Evolutionary conservation across 75 land plant genomes (phyloP), one percentile per base, ranked within the genome.

Genomic region (Adiantum capillusveneris): DNA sequence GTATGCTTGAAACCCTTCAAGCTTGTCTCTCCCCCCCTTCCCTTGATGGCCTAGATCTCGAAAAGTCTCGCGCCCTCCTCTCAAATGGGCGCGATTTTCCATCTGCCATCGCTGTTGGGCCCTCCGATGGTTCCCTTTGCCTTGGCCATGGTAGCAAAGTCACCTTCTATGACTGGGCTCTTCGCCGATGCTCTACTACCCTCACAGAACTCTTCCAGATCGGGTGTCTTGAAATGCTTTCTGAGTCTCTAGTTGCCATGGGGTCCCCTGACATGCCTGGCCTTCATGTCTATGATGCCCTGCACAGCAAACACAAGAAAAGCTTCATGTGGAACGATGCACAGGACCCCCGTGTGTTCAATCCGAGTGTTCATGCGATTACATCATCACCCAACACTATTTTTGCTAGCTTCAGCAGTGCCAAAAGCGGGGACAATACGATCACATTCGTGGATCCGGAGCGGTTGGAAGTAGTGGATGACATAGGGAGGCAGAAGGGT

Each of bases 371-470:
- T 21, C 83, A 81, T 39, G 90, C 91, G 0, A 73, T 83, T 22
- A 76, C 84, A 0, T 54, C 81, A 16, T 82, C 84, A 0, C 50
- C 58, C 0, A 53, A 78, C 22, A 31, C 58, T 20, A 54, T 91
- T 27, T 93, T 88, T 75, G 58, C 69, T 1, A 85, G 90, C 67
- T 93, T 85, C 34, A 86, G 83, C 53, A 81, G 87, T 18, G 69
- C 83, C 31, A 66, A 93, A 29, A 59, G 85, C 34, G 80, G 83
- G 26, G 82, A 88, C 53, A 85, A 82, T 73, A 59, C 77, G 0
- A 74, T 93, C 30, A 28, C 85, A 59, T 71, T 79, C 26, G 70
- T 82, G 56, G 98, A 93, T 62, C 43, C 31, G 0, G 58, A 50
- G 14, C 65, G 49, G 7, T 63, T 83, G 20, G 65, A 62, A 21